Evolutionary conservation across 345 rosid genomes (phyloP), one percentile per base, ranked within the genome.

Genomic region (Euphorbia peplus): DNA sequence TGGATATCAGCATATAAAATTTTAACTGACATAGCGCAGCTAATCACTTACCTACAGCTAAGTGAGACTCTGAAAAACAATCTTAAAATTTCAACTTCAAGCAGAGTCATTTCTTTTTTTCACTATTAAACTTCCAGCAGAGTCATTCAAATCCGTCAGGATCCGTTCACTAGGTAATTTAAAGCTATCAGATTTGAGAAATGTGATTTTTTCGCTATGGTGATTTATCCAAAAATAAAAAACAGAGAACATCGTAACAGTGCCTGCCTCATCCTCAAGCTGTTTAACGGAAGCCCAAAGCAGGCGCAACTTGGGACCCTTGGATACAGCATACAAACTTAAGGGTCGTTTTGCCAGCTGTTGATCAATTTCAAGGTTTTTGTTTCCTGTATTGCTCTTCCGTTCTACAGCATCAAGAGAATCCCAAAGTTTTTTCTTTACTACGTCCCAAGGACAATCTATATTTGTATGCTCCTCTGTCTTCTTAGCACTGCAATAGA

Each of bases 231-330:
- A 5, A 64, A 26, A 16, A 5, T 3, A 56, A 59, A 61, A 60
- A 13, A 69, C 70, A 75, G 73, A 77, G 53, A 60, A 57, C 70
- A 69, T 35, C 70, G 75, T 72, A 70, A 72, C 67, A 79, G 71
- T 73, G 77, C 92, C 75, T 82, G 79, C 97, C 95, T 91, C 90
- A 79, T 89, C 79, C 81, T 91, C 84, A 59, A 93, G 91, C 63
- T 83, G 83, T 68, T 72, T 80, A 72, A 89, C 80, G 73, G 85
- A 87, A 68, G 91, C 81, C 91, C 85, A 87, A 62, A 93, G 91
- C 74, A 93, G 76, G 57, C 85, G 77, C 66, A 91, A 56, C 71
- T 84, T 84, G 1, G 96, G 90, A 52, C 86, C 88, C 72, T 86
- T 88, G 54, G 90, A 82, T 51, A 93, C 65, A 29, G 97, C 91